Evolutionary conservation across 2,329 filamentous ascomycete genomes (phyloP).

Genomic region (Verticillium longisporum): DNA sequence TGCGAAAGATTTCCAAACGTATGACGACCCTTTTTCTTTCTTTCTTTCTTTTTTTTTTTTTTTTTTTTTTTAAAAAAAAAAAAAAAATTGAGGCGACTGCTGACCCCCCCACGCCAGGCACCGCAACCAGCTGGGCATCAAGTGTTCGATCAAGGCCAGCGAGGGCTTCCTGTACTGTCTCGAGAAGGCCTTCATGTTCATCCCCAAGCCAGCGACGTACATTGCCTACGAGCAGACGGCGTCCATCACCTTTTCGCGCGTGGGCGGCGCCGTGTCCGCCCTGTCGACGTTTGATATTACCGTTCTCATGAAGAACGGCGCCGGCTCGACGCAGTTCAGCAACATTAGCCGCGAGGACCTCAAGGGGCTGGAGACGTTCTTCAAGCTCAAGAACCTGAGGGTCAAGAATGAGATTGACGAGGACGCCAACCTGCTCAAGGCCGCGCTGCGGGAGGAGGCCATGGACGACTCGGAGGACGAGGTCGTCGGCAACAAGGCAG

Average conservation of each 20-base stretch:
- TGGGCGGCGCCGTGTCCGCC: slow-evolving; percentile 87
- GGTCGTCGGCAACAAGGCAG: slow-evolving; percentile 56
- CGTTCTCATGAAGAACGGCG: slow-evolving; percentile 80
- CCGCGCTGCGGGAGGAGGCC: slow-evolving; percentile 73
- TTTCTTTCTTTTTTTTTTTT: no score
- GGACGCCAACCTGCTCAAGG: slow-evolving; percentile 73
- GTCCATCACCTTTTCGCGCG: slow-evolving; percentile 89
- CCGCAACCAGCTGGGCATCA: slow-evolving; percentile 89
- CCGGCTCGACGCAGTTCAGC: slow-evolving; percentile 89
- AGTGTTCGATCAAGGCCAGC: slow-evolving; percentile 99
- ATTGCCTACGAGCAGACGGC: slow-evolving; percentile 91
- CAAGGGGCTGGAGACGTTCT: slow-evolving; percentile 92
- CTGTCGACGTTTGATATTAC: slow-evolving; percentile 97
- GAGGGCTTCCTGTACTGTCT: slow-evolving; percentile 96
- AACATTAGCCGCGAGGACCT: slow-evolving; percentile 99
- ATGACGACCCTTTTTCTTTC: slow-evolving; percentile 17
- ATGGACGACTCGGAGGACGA: slow-evolving; percentile 82
- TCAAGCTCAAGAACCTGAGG: slow-evolving; percentile 89
- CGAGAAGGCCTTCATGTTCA: slow-evolving; percentile 98
- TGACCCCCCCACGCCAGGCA: slow-evolving; percentile 44
- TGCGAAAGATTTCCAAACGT: slow-evolving; percentile 87
- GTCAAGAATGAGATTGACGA: slow-evolving; percentile 99
- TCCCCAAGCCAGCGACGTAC: slow-evolving; percentile 96
- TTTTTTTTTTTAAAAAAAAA: no score
- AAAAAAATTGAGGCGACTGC: background rate